Evolutionary conservation across 208 protist genomes (phyloP), one percentile per base, ranked within the genome.

Genomic region (Trichomonas vaginalis): DNA sequence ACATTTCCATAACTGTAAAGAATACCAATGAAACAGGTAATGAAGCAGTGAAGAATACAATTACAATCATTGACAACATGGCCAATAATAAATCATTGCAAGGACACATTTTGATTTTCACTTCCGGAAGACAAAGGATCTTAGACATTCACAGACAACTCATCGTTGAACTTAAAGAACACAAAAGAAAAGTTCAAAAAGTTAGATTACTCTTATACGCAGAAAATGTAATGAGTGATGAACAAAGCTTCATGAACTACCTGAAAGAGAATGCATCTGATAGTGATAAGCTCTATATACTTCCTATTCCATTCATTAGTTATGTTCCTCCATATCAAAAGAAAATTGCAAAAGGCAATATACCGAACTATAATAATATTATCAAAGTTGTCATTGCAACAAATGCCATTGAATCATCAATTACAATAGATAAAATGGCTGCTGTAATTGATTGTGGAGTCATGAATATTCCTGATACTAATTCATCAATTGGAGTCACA

Each of bases 381-480:
- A 51, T 92, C 17, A 92, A 92, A 51, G 56, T 92, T 45, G 46
- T 92, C n/a, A 14, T 92, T 39, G 86, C 45, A 17, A 92, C 86
- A 92, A 92, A 92, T 51, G 1, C 86, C 8, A 92, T 92, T 39
- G 86, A 92, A 47, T 92, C 86, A 92, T 92, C 86, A 48, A 51
- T 92, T 15, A 92, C 86, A n/a, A 90, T 90, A 12, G 42, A 90
- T 48, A 3, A 48, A 46, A 9, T 90, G 12, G 10, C 8, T n/a
- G 82, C 23, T 35, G 82, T 90, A 12, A 21, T 90, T 48, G 82
- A 90, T 32, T n/a, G 12, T 35, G 23, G 82, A n/a, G n/a, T 90
- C 0, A 48, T 0, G 4, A 90, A 90, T 48, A 0, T 35, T 23
- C 42, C 82, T 12, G 3, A 48, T n/a, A 48, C n/a, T 48, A 40